Conservation (phyloP, 208 protist genomes). For the Leishmania aethiopica region DNA sequence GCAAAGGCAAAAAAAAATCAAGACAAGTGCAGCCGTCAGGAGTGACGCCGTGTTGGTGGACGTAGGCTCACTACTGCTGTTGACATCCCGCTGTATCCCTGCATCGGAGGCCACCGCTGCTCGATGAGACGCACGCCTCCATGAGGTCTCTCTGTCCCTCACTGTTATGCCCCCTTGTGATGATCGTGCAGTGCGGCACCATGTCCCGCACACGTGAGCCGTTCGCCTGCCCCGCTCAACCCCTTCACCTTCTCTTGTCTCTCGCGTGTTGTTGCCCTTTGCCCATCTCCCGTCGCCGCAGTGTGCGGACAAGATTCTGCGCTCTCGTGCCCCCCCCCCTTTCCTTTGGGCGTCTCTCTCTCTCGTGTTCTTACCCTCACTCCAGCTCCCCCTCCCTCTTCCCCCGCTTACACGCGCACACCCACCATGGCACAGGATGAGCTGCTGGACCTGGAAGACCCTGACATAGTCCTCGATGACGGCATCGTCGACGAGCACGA, state of each 20-base stretch:
- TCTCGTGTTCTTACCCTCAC: not conserved
- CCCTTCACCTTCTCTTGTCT: not conserved
- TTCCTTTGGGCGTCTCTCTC: not conserved
- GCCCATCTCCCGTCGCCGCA: not conserved
- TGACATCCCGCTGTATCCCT: not conserved
- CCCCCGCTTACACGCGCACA: not conserved
- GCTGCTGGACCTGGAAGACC: conserved; percentile 61
- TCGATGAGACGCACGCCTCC: not conserved
- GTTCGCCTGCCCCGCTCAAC: not conserved
- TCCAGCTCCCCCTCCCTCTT: not conserved
- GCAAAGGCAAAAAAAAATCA: too few relatives aligned
- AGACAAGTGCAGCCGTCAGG: not conserved
- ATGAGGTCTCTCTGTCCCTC: not conserved
- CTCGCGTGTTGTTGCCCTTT: not conserved
- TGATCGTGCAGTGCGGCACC: not conserved
- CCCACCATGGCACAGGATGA: conserved; percentile 18
- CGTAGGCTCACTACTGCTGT: not conserved
- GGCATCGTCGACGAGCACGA: conserved; percentile 42
- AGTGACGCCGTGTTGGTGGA: not conserved
- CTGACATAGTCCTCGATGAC: conserved; percentile 74
- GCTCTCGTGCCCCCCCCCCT: not conserved
- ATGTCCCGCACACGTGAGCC: too few relatives aligned
- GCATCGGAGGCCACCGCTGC: not conserved
- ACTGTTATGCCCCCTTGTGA: not conserved
- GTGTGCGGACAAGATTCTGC: not conserved